These are phyloP conservation scores for Brettanomyces anomalus DNA, from an alignment of 805 yeast species.

Conservation along the genomic window DNA sequence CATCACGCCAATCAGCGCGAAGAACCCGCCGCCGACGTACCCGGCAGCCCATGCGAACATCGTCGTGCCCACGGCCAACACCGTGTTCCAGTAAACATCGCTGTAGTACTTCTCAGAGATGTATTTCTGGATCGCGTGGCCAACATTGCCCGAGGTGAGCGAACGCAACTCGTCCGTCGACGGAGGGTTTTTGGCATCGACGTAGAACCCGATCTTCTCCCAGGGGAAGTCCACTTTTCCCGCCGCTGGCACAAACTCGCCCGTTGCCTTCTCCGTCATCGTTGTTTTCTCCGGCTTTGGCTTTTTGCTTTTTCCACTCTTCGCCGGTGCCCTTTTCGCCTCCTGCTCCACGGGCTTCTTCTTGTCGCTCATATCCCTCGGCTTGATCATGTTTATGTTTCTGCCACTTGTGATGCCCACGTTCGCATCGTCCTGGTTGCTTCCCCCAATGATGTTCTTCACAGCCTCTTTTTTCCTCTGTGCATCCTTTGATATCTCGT, in stretches of 20 bases:
- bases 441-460: background rate
- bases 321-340: background rate
- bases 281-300: background rate
- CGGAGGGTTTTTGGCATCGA: slow-evolving; percentile 20
- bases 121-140: slow-evolving; percentile 41
- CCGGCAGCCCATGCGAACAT: slow-evolving; percentile 65
- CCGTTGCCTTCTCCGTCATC: background rate
- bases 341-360: background rate
- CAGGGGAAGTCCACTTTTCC: slow-evolving; percentile 24
- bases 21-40: slow-evolving; percentile 52
- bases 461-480: background rate
- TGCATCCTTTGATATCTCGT: background rate
- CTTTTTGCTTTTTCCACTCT: background rate
- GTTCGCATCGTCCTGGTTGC: background rate
- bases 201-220: slow-evolving; percentile 25
- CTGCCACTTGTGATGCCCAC: background rate
- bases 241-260: background rate
- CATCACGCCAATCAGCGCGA: slow-evolving; percentile 52
- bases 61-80: slow-evolving; percentile 59
- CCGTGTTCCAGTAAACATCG: slow-evolving; percentile 66
- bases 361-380: background rate
- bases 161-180: slow-evolving; percentile 10
- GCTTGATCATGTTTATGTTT: background rate
- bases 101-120: slow-evolving; percentile 60
- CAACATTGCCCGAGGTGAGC: slow-evolving; percentile 10